Evolutionary conservation across 257 asterid genomes (phyloP).

Genomic region (Fraxinus cuspidata): DNA sequence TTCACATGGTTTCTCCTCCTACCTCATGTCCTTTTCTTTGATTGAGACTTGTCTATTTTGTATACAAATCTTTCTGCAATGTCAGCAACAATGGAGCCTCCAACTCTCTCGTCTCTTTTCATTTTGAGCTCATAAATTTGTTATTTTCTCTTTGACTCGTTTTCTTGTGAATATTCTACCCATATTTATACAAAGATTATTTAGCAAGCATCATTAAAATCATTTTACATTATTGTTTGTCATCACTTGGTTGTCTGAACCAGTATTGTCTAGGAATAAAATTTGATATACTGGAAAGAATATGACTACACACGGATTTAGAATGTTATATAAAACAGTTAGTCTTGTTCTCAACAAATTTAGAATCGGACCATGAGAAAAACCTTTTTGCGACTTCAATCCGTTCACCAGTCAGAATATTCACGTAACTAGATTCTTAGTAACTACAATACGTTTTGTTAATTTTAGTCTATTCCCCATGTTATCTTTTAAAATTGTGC

Average conservation of each 20-base stretch:
- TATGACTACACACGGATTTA: not conserved
- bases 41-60: conserved; percentile 21
- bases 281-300: not conserved
- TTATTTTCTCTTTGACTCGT: not conserved
- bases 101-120: conserved; percentile 27
- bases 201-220: not conserved
- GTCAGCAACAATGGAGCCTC: conserved; percentile 17
- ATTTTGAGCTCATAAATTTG: not conserved
- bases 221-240: not conserved
- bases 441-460: no score
- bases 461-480: no score
- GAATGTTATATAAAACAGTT: no score
- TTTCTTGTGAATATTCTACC: not conserved
- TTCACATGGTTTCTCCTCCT: conserved; percentile 32
- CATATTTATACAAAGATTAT: not conserved
- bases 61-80: conserved; percentile 40
- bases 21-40: conserved; percentile 34
- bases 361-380: no score
- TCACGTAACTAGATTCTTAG: not conserved
- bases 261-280: not conserved
- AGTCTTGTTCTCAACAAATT: no score
- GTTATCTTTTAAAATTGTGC: no score
- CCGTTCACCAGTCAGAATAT: no score
- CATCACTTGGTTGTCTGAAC: not conserved
- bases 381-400: no score